These are phyloP conservation scores for Zangia roseola DNA, from an alignment of 768 basidiomycete species.

Conservation along the genomic window DNA sequence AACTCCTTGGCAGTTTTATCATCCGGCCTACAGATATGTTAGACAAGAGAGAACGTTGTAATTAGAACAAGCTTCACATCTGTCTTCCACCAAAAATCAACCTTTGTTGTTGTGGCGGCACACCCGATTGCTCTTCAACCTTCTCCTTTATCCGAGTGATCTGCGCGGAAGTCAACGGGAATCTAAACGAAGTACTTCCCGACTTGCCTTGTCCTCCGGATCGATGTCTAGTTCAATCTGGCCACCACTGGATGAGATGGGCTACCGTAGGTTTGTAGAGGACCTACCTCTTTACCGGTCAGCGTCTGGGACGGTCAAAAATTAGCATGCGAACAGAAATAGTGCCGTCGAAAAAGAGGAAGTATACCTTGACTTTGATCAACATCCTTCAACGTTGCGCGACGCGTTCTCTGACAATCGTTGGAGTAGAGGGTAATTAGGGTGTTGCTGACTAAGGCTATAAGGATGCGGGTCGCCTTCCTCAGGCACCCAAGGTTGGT, in stretches of 20 bases:
- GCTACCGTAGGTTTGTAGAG: background rate
- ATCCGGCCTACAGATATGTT: constrained; percentile 61
- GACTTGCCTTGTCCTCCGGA: constrained; percentile 73
- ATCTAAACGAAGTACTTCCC: background rate
- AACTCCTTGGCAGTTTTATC: constrained; percentile 87
- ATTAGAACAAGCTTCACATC: constrained; percentile 56
- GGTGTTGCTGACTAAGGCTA: constrained; percentile 1
- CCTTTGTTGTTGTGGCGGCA: constrained; percentile 94
- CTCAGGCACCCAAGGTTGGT: no score
- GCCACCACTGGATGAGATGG: constrained; percentile 11
- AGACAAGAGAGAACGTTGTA: background rate
- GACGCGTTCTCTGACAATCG: no score
- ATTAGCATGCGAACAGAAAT: background rate
- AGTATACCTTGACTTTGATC: constrained; percentile 26
- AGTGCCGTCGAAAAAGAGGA: background rate
- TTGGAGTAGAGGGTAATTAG: background rate
- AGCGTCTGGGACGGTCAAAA: constrained; percentile 58
- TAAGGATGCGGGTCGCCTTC: no score
- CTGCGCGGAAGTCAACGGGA: constrained; percentile 39
- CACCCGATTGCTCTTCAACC: constrained; percentile 97
- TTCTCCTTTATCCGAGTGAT: constrained; percentile 95
- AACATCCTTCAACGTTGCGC: constrained; percentile 13
- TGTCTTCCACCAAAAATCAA: constrained; percentile 92
- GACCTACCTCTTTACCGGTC: constrained; percentile 90
- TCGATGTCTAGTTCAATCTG: constrained; percentile 97